Conservation (phyloP, 2,329 filamentous ascomycete species). For the Cladobotryum protrusum region DNA sequence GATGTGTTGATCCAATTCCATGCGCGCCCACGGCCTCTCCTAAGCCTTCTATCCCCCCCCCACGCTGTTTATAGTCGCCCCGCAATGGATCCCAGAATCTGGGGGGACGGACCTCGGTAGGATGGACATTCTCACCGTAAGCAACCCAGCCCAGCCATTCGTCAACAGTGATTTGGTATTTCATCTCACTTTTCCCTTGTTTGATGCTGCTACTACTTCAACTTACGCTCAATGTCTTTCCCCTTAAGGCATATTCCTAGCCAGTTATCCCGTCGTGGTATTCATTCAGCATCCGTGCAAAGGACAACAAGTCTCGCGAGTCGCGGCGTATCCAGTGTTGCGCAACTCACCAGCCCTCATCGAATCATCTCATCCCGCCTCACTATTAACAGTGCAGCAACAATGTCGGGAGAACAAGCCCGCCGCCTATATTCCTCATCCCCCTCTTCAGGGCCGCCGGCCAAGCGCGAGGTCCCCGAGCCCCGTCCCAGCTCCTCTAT, state of each 20-base stretch:
- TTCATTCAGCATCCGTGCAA: neutral
- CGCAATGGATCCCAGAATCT: neutral
- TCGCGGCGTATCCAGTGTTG: neutral
- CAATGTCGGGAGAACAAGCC: constrained; percentile 7
- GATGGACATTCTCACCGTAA: neutral
- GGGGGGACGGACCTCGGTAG: constrained; percentile 10
- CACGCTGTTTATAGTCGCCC: too few species aligned
- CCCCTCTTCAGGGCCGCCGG: constrained; percentile 10
- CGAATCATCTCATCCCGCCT: neutral
- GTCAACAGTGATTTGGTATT: neutral
- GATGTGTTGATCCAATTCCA: too few species aligned
- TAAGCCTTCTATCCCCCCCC: too few species aligned
- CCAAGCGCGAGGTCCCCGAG: constrained; percentile 25
- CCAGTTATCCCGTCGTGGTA: constrained; percentile 3
- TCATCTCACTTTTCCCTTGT: neutral
- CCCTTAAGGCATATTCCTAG: constrained; percentile 4
- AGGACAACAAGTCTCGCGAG: too few species aligned
- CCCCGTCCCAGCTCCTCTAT: constrained; percentile 69
- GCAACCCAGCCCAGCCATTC: neutral
- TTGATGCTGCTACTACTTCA: neutral
- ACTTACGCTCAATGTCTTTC: constrained; percentile 6
- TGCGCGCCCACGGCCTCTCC: too few species aligned
- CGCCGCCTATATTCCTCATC: constrained; percentile 3
- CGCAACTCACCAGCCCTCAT: neutral
- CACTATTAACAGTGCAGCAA: neutral